phyloP scores from a whole-genome alignment of 495 filamentous ascomycete genomes.

The Trichoderma virens region DNA sequence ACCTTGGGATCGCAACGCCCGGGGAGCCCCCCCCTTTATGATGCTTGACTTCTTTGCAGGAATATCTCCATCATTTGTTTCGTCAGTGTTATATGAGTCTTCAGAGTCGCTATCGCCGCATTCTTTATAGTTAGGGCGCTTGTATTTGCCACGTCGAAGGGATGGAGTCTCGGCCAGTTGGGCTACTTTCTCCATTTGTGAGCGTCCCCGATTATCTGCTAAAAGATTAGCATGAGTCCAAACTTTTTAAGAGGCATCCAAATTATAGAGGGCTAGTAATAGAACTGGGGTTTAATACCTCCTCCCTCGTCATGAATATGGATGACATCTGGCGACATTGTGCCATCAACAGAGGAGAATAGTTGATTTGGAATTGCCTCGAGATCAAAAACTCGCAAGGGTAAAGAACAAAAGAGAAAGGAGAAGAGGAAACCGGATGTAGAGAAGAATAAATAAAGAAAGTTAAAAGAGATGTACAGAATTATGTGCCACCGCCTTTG shows the following conservation, averaged over 20 bases:
- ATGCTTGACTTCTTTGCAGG: background rate
- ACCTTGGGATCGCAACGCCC: background rate
- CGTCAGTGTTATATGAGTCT: background rate
- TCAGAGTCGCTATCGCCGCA: background rate
- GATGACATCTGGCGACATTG: background rate
- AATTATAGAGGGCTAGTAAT: background rate
- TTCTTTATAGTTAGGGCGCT: background rate
- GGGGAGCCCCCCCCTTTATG: background rate
- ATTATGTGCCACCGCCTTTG: background rate
- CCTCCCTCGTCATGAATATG: background rate
- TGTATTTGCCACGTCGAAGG: background rate
- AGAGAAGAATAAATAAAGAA: background rate
- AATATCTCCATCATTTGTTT: background rate
- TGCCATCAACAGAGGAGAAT: background rate
- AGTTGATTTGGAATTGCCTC: background rate
- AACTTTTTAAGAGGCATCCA: background rate
- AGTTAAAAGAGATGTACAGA: background rate
- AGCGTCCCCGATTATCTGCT: background rate
- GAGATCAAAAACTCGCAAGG: background rate
- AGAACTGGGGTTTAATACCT: background rate
- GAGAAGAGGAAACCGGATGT: background rate
- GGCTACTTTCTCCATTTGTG: background rate
- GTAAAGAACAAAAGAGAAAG: background rate
- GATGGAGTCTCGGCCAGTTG: background rate
- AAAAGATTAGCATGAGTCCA: background rate